Evolutionary conservation across 257 asterid species (phyloP).

Genomic region (Penstemon barbatus): DNA sequence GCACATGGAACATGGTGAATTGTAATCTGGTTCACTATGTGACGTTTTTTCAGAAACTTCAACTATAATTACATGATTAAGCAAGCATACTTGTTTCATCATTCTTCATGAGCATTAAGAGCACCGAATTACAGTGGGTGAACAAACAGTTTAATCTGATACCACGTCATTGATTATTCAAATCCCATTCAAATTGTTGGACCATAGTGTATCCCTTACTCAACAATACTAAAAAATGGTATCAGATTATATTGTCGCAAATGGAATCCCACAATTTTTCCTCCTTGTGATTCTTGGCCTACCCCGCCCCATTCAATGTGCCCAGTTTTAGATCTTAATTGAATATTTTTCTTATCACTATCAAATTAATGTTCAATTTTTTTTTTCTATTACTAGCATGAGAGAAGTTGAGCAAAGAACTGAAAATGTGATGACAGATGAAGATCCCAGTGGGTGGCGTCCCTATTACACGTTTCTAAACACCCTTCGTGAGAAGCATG

Average conservation of each 20-base stretch:
- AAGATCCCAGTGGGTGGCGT: slow-evolving; percentile 95
- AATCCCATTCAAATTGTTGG: not conserved
- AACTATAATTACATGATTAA: not conserved
- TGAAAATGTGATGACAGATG: slow-evolving; percentile 65
- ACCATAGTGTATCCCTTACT: not conserved
- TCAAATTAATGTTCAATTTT: slow-evolving; percentile 18
- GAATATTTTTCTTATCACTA: not conserved
- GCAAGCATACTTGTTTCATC: not conserved
- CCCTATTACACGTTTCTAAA: slow-evolving; percentile 65
- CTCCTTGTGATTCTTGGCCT: not conserved
- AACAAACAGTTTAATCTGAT: slow-evolving; percentile 1
- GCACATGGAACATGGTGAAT: not conserved
- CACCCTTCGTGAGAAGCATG: slow-evolving; percentile 71
- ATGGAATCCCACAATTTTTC: not conserved
- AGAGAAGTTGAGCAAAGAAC: slow-evolving; percentile 64
- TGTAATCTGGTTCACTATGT: not conserved
- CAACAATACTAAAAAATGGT: not conserved
- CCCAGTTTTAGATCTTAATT: not conserved
- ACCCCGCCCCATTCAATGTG: not conserved
- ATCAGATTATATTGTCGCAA: slow-evolving; percentile 5
- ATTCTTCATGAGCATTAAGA: not conserved
- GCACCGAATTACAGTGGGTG: not conserved
- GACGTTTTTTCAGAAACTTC: not conserved
- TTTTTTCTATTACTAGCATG: slow-evolving; percentile 44
- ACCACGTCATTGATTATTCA: not conserved